Conservation (phyloP, 2,329 filamentous ascomycete genomes). For the Botryosphaeria agaves region DNA sequence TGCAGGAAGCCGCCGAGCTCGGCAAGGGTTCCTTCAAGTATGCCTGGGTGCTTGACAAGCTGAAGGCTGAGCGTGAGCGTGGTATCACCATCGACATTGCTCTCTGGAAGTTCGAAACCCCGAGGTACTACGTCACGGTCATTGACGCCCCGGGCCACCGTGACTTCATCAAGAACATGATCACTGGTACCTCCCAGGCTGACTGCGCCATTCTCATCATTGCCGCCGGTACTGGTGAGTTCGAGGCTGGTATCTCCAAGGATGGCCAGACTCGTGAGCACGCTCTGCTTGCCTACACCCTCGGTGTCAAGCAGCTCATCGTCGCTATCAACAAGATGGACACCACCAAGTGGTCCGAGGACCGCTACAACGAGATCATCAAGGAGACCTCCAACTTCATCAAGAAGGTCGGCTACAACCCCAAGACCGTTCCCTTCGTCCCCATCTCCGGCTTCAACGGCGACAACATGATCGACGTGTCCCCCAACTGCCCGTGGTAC, state of each 20-base stretch:
- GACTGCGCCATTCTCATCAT: slow-evolving; percentile 99
- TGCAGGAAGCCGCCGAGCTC: slow-evolving; percentile 91
- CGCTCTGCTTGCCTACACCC: slow-evolving; percentile 98
- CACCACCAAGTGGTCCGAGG: slow-evolving; percentile 96
- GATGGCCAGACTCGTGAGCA: slow-evolving; percentile 99
- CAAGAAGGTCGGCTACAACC: slow-evolving; percentile 99
- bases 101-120: slow-evolving; percentile 99
- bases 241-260: slow-evolving; percentile 99
- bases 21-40: slow-evolving; percentile 99
- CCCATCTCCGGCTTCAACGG: slow-evolving; percentile 99
- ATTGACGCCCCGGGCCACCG: slow-evolving; percentile 98
- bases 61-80: slow-evolving; percentile 99
- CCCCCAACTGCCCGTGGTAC: slow-evolving; percentile 98
- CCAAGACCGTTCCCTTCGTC: slow-evolving; percentile 95
- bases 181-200: slow-evolving; percentile 99
- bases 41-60: slow-evolving; percentile 99
- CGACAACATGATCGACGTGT: slow-evolving; percentile 94
- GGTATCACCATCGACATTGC: slow-evolving; percentile 99
- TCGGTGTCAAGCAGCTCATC: slow-evolving; percentile 99
- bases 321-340: slow-evolving; percentile 99
- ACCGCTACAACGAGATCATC: slow-evolving; percentile 96
- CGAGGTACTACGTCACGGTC: slow-evolving; percentile 95
- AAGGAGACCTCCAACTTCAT: slow-evolving; percentile 99
- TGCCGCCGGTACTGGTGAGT: slow-evolving; percentile 99
- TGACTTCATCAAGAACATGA: slow-evolving; percentile 99